Conservation (phyloP, 2,329 filamentous ascomycete species). For the Penicillium freii region DNA sequence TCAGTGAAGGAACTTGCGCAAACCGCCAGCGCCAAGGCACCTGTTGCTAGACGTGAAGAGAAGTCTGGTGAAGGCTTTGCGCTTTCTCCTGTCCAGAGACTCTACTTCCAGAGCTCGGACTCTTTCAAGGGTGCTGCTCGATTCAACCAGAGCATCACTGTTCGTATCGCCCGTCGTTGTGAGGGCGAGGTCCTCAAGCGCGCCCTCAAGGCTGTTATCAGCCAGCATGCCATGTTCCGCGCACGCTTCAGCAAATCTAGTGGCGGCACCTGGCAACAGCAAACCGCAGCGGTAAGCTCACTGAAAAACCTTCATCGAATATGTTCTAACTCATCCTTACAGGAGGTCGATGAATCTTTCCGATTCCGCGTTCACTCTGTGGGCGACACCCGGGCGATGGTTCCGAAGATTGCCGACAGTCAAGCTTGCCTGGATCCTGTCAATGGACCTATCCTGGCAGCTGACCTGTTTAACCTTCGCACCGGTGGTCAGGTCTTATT, state of each 20-base stretch:
- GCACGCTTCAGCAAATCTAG: constrained; percentile 27
- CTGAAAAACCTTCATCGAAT: accelerated
- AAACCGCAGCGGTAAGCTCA: constrained; percentile 25
- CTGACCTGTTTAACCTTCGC: constrained; percentile 40
- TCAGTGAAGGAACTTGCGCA: constrained; percentile 34
- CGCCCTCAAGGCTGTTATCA: constrained; percentile 31
- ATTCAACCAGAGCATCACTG: constrained; percentile 39
- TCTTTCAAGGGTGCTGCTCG: constrained; percentile 24
- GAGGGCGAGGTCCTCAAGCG: constrained; percentile 24
- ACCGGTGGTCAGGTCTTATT: constrained; percentile 34
- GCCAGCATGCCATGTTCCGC: constrained; percentile 38
- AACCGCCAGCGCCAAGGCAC: constrained; percentile 20
- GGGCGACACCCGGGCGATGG: constrained; percentile 23
- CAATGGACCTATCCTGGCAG: constrained; percentile 38
- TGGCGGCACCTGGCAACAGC: constrained; percentile 31
- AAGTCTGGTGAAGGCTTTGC: constrained; percentile 29
- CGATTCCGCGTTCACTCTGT: constrained; percentile 31
- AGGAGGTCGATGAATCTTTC: constrained; percentile 36
- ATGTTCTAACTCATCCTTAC: constrained; percentile 12
- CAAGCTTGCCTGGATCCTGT: constrained; percentile 34
- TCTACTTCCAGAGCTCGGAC: constrained; percentile 31
- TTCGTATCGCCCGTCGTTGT: constrained; percentile 29
- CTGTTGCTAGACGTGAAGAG: constrained; percentile 23
- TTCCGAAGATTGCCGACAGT: constrained; percentile 30
- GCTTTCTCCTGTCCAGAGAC: constrained; percentile 36